Percentiles rank a stretch among this genome's conserved stretches.
These are phyloP conservation scores for Monosporozyma unispora DNA, from an alignment of 805 yeast species.

Conservation along the genomic window DNA sequence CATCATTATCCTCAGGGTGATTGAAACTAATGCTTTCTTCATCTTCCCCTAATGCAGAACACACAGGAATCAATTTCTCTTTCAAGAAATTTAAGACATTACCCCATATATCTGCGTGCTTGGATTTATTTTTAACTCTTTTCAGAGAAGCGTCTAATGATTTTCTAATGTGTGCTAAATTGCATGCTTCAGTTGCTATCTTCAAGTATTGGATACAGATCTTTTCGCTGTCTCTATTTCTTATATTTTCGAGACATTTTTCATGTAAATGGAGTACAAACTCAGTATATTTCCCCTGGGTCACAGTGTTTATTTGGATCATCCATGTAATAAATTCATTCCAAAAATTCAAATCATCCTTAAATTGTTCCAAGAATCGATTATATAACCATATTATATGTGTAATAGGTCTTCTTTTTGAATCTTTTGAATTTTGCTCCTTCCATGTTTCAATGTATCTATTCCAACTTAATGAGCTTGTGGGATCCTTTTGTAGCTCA, in stretches of 20 bases:
- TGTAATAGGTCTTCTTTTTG: conserved; percentile 8
- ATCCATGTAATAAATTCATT: conserved; percentile 34
- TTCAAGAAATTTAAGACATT: conserved; percentile 14
- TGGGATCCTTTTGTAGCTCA: conserved; percentile 34
- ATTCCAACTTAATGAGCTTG: conserved; percentile 36
- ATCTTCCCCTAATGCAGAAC: not conserved
- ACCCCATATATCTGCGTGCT: conserved; percentile 23
- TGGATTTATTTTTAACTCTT: conserved; percentile 6
- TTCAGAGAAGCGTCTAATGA: conserved; percentile 22
- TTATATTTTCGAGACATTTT: conserved; percentile 30
- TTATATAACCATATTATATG: conserved; percentile 26
- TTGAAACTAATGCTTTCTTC: not conserved
- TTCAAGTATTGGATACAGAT: conserved; percentile 49
- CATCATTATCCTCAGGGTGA: not conserved
- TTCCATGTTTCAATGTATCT: conserved; percentile 34
- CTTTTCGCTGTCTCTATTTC: conserved; percentile 27
- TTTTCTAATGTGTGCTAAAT: conserved; percentile 24
- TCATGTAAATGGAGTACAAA: not conserved
- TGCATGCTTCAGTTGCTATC: conserved; percentile 36
- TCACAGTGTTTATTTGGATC: not conserved
- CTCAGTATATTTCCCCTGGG: not conserved
- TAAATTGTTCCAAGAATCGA: conserved; percentile 30
- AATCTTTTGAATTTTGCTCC: conserved; percentile 4
- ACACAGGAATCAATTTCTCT: conserved; percentile 12
- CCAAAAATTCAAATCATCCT: conserved; percentile 16